phyloP scores from a whole-genome alignment of 1,139 yeast species.

The Kurtzmaniella natalensis region DNA sequence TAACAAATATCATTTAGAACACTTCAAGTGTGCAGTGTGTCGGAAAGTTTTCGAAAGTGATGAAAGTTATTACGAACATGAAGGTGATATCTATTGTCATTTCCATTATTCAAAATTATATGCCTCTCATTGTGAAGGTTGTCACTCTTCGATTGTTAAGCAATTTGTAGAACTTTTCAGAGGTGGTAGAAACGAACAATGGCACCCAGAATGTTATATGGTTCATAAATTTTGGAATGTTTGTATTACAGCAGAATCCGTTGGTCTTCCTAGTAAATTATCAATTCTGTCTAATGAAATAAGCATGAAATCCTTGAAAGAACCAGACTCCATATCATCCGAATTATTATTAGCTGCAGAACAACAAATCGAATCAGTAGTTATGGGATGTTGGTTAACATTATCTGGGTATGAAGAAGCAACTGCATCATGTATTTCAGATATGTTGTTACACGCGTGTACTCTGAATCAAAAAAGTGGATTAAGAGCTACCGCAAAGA shows the following conservation, averaged over 20 bases:
- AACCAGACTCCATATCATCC: constrained; percentile 34
- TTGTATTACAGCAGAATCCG: constrained; percentile 59
- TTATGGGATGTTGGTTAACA: constrained; percentile 82
- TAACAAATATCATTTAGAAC: constrained; percentile 89
- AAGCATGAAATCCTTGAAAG: constrained; percentile 9
- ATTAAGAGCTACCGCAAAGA: constrained; percentile 63
- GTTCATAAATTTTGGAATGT: constrained; percentile 97
- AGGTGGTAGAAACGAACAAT: constrained; percentile 92
- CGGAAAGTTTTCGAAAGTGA: constrained; percentile 84
- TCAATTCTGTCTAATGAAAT: constrained; percentile 5
- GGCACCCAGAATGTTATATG: constrained; percentile 99
- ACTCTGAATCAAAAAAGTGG: constrained; percentile 72
- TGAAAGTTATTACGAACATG: constrained; percentile 90
- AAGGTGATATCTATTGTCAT: constrained; percentile 80
- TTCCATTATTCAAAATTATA: constrained; percentile 81
- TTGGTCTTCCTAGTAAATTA: constrained; percentile 47
- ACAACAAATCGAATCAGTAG: constrained; percentile 59
- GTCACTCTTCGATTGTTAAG: constrained; percentile 84
- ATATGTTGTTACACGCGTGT: constrained; percentile 85
- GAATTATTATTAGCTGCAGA: constrained; percentile 56
- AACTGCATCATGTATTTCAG: constrained; percentile 88
- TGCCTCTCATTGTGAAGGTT: constrained; percentile 92
- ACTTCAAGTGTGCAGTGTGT: constrained; percentile 89
- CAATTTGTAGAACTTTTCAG: constrained; percentile 91
- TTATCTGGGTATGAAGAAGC: constrained; percentile 87